phyloP scores from a whole-genome alignment of 208 protist genomes.

The Leishmania braziliensis region DNA sequence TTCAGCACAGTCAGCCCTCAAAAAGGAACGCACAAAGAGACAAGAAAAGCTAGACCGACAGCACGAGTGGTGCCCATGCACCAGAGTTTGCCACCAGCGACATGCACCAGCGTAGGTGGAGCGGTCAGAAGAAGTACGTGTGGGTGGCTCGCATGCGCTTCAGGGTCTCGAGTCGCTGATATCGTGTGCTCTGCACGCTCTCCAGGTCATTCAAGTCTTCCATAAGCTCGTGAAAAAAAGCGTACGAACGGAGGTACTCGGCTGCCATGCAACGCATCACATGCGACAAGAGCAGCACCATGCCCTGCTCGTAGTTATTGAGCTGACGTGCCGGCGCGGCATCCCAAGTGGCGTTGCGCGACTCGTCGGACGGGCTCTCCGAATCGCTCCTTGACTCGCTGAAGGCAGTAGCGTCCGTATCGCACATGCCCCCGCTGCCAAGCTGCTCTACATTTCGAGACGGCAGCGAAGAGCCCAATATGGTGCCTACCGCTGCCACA shows the following conservation, averaged over 20 bases:
- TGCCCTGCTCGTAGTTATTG: conserved; percentile 75
- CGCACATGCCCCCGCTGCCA: not conserved
- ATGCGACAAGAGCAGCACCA: conserved; percentile 74
- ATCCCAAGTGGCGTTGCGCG: conserved; percentile 7
- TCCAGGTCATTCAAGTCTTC: conserved; percentile 77
- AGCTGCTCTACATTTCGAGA: not conserved
- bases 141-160: conserved; percentile 71
- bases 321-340: conserved; percentile 24
- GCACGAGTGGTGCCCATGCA: not conserved
- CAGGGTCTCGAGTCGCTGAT: conserved; percentile 55
- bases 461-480: not conserved
- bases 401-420: conserved; percentile 7
- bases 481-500: not conserved
- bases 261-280: conserved; percentile 57
- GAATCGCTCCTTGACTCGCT: conserved; percentile 11
- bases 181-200: conserved; percentile 46
- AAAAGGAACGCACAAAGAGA: not conserved
- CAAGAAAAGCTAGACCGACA: not conserved
- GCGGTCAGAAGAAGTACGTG: conserved; percentile 42
- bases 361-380: conserved; percentile 5
- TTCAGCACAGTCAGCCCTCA: not conserved
- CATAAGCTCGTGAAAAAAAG: conserved; percentile 57
- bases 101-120: not conserved
- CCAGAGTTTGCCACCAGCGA: not conserved
- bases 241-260: conserved; percentile 54